phyloP scores from a whole-genome alignment of 225 moss, liverwort and hornwort genomes.

The Physcomitrium patens region DNA sequence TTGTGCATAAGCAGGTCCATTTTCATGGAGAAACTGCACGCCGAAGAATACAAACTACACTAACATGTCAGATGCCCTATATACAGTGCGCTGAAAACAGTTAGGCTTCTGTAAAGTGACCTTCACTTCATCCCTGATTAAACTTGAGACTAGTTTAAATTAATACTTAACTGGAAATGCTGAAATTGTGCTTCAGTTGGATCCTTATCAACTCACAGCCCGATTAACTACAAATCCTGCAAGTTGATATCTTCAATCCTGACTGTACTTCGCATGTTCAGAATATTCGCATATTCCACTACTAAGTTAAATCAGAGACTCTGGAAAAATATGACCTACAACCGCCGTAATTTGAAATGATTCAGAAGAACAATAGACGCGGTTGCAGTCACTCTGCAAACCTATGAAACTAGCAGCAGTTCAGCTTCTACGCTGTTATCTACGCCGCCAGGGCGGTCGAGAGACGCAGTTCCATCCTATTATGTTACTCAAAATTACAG shows the following conservation, averaged over 20 bases:
- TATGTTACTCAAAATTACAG: background rate
- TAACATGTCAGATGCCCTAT: slow-evolving; percentile 45
- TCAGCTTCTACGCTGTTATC: slow-evolving; percentile 9
- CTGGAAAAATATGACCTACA: slow-evolving; percentile 4
- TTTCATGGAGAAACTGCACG: slow-evolving; percentile 36
- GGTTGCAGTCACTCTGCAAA: background rate
- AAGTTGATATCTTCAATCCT: background rate
- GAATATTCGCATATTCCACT: slow-evolving; percentile 23
- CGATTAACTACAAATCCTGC: background rate
- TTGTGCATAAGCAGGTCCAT: slow-evolving; percentile 23
- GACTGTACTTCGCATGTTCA: background rate
- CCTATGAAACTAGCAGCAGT: background rate
- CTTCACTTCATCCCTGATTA: slow-evolving; percentile 50
- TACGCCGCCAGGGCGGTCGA: slow-evolving; percentile 27
- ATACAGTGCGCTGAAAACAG: slow-evolving; percentile 44
- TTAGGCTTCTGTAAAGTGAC: slow-evolving; percentile 69
- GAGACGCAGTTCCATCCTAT: slow-evolving; percentile 27
- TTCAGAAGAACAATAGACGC: background rate
- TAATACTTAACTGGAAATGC: slow-evolving; percentile 37
- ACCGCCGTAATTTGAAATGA: background rate
- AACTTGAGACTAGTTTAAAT: slow-evolving; percentile 29
- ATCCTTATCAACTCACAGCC: slow-evolving; percentile 29
- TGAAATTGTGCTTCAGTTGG: slow-evolving; percentile 36
- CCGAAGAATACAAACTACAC: slow-evolving; percentile 59
- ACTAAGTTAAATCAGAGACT: slow-evolving; percentile 26